These are phyloP conservation scores for Strobilomyces echinocephalus DNA, from an alignment of 768 basidiomycete genomes.

Conservation along the genomic window DNA sequence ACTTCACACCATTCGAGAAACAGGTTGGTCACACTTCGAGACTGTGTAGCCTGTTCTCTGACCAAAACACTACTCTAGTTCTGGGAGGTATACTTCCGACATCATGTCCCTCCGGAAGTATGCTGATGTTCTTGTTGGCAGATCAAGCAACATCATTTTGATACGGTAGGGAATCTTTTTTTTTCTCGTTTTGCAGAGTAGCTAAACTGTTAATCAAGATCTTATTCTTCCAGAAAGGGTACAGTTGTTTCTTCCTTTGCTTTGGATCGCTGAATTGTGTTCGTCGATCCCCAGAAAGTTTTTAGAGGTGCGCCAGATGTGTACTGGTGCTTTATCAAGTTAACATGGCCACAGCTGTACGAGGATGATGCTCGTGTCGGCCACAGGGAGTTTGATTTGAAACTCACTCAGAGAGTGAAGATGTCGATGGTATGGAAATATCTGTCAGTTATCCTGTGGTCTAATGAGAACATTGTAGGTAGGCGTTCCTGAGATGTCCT, in stretches of 20 bases:
- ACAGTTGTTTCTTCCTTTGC: conserved; percentile 8
- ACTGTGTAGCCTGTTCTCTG: neutral
- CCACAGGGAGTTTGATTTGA: conserved; percentile 92
- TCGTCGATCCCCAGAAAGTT: conserved; percentile 59
- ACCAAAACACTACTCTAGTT: conserved; percentile 41
- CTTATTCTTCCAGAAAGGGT: conserved; percentile 99
- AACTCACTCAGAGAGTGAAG: conserved; percentile 87
- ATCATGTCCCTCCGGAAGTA: neutral
- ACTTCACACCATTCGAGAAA: conserved; percentile 93
- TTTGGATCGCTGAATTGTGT: neutral
- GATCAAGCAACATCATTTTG: conserved; percentile 97
- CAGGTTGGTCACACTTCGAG: conserved; percentile 46
- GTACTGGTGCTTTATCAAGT: neutral
- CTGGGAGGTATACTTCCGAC: conserved; percentile 54
- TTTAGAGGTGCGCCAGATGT: conserved; percentile 49
- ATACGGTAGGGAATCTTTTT: conserved; percentile 55
- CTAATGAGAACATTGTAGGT: conserved; percentile 46
- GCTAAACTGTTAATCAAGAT: conserved; percentile 41
- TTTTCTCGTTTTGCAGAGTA: conserved; percentile 9
- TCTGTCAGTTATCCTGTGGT: neutral
- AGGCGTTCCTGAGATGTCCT: conserved; percentile 90
- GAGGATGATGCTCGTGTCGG: conserved; percentile 94
- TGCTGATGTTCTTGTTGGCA: conserved; percentile 32
- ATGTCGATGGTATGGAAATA: conserved; percentile 85
- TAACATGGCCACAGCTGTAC: conserved; percentile 50